Conservation (phyloP, 805 yeast species). For the Pichia scutulata region DNA sequence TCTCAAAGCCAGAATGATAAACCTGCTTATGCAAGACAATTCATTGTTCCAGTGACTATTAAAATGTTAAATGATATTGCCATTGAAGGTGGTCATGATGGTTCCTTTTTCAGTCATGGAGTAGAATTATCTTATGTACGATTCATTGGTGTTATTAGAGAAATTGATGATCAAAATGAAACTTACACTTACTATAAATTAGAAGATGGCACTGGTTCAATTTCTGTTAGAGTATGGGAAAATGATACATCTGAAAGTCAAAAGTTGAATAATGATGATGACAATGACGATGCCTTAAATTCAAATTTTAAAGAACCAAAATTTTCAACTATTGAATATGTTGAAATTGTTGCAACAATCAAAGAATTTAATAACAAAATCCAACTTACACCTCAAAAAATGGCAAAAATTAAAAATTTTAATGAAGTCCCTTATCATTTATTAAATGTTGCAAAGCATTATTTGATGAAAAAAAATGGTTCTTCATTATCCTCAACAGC, state of each 20-base stretch:
- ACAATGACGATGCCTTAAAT: constrained; percentile 39
- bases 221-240: constrained; percentile 60
- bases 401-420: constrained; percentile 50
- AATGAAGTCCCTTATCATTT: constrained; percentile 65
- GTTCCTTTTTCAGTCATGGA: constrained; percentile 51
- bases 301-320: constrained; percentile 18
- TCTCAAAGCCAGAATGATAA: constrained; percentile 8
- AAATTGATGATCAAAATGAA: constrained; percentile 47
- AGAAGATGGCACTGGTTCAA: constrained; percentile 74
- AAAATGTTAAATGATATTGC: constrained; percentile 57
- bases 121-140: constrained; percentile 57
- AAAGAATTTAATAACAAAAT: constrained; percentile 58
- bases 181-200: constrained; percentile 48
- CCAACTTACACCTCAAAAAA: constrained; percentile 55
- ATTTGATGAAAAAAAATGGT: constrained; percentile 49
- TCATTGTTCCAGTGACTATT: constrained; percentile 61
- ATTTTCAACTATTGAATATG: constrained; percentile 47
- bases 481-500: constrained; percentile 9
- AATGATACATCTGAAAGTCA: constrained; percentile 30
- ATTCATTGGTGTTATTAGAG: constrained; percentile 65
- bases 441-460: constrained; percentile 53
- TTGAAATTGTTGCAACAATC: constrained; percentile 48
- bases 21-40: constrained; percentile 23
- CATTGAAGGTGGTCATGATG: constrained; percentile 56
- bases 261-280: constrained; percentile 5